Evolutionary conservation across 208 protist genomes (phyloP), one percentile per base, ranked within the genome.

Genomic region (Endotrypanum monterogeii): DNA sequence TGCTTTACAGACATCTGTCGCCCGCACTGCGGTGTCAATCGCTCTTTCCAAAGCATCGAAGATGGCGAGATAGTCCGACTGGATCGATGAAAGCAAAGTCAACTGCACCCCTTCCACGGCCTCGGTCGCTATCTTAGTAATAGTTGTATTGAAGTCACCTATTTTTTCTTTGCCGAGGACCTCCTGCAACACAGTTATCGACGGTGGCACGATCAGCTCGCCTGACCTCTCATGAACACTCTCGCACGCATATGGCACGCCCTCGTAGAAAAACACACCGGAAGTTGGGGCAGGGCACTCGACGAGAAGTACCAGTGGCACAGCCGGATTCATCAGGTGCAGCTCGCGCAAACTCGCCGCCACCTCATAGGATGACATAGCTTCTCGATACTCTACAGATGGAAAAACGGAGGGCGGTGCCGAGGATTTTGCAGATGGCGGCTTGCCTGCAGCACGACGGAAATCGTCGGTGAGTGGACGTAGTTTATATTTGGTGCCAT

Each of bases 251-350:
- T 94, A 96, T 0, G 92, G 83, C 39, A 87, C 78, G 16, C 92
- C 92, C 68, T 93, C 83, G 28, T 92, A 52, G 69, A 93, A 94
- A 55, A 96, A 84, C 0, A 93, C 61, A 7, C 86, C 75, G 23
- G 63, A 57, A 14, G 83, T 82, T 9, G 85, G 76, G n/a, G 55
- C n/a, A 0, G 92, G 86, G 1, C 80, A 75, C 73, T 96, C 92
- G 32, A 96, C 67, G 67, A 94, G 52, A 16, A 96, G 35, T 23
- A 96, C 60, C 0, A 81, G 78, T 1, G 85, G 76, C 20, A 76
- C 46, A 1, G 63, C 57, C 25, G 57, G 48, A 4, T 57, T 18
- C 20, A 58, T 77, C 61, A 37, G 39, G 51, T 48, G 50, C 14
- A 62, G 76, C 74, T 35, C 80, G 28, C 61, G 66, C 30, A 67